phyloP scores from a whole-genome alignment of 2,329 filamentous ascomycete species.

The Colletotrichum spaethianum region DNA sequence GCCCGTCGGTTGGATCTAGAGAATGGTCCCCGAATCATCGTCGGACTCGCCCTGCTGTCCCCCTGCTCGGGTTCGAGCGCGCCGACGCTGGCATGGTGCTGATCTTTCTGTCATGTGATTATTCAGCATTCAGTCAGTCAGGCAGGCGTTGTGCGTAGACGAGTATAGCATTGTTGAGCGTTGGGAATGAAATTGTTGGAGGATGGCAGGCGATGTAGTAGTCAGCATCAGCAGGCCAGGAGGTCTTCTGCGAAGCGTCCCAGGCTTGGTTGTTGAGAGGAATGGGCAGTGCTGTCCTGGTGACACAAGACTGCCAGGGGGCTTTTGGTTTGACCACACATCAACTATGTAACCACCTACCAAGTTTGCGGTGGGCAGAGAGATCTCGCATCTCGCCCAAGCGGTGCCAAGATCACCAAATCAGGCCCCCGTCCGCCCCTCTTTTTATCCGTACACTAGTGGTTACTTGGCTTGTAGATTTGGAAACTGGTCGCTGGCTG shows the following conservation, averaged over 20 bases:
- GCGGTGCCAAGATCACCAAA: conserved; percentile 20
- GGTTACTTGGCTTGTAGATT: conserved; percentile 1
- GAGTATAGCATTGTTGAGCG: conserved; percentile 8
- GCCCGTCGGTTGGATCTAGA: conserved; percentile 11
- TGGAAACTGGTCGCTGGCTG: conserved; percentile 16
- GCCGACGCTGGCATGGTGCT: background rate
- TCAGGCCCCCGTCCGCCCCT: conserved; percentile 12
- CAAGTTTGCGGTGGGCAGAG: background rate
- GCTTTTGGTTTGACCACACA: background rate
- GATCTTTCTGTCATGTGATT: background rate
- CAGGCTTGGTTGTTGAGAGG: conserved; percentile 3
- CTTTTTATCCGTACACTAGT: conserved; percentile 37
- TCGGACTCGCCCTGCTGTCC: background rate
- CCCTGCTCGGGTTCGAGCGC: conserved; percentile 5
- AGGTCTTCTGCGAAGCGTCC: background rate
- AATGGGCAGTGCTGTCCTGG: background rate
- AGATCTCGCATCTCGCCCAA: conserved; percentile 30
- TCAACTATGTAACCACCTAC: too few relatives aligned
- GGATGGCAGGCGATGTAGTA: background rate
- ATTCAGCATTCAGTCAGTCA: background rate
- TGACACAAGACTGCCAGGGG: background rate
- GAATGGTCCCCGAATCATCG: background rate
- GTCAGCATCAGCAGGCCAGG: background rate
- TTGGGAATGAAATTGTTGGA: conserved; percentile 10
- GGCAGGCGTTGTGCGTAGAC: background rate